These are phyloP conservation scores for Ophiobolus disseminans DNA, from an alignment of 2,329 filamentous ascomycete genomes.

Conservation along the genomic window DNA sequence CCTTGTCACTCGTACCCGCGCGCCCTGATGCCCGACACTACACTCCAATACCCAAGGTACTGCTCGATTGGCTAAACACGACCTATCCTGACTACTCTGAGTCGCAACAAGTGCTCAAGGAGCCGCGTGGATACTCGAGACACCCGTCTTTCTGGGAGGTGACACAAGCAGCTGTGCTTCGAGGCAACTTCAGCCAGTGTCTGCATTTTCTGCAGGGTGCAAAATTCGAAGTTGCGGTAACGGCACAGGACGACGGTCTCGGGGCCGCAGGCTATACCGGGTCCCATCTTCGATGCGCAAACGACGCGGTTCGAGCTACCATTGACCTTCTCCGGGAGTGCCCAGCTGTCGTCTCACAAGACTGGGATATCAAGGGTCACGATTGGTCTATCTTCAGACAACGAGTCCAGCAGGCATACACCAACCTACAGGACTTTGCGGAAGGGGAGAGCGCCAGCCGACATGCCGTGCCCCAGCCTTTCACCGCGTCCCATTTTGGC, in stretches of 20 bases:
- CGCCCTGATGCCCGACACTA: conserved; percentile 32
- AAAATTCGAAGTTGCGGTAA: conserved; percentile 78
- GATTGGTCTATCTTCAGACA: conserved; percentile 88
- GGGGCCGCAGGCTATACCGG: conserved; percentile 74
- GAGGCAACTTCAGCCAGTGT: conserved; percentile 74
- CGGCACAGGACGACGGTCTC: conserved; percentile 66
- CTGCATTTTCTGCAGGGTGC: conserved; percentile 74
- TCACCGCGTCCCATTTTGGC: conserved; percentile 51
- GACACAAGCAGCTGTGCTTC: conserved; percentile 71
- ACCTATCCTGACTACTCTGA: conserved; percentile 76
- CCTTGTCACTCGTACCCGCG: conserved; percentile 33
- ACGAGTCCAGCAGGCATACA: conserved; percentile 71
- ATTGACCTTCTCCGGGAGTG: conserved; percentile 75
- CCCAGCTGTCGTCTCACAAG: conserved; percentile 68
- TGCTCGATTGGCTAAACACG: conserved; percentile 82
- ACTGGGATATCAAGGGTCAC: conserved; percentile 83
- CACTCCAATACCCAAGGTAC: conserved; percentile 72
- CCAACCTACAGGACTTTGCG: conserved; percentile 77
- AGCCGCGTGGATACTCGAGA: conserved; percentile 75
- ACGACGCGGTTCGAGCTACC: conserved; percentile 72
- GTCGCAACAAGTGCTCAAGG: conserved; percentile 67
- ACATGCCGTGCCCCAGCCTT: conserved; percentile 52
- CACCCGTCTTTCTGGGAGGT: conserved; percentile 86
- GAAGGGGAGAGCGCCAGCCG: conserved; percentile 70
- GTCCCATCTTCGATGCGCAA: conserved; percentile 77